Conservation (phyloP, 2,329 filamentous ascomycete species). For the Graphiopsis chlorocephala region DNA sequence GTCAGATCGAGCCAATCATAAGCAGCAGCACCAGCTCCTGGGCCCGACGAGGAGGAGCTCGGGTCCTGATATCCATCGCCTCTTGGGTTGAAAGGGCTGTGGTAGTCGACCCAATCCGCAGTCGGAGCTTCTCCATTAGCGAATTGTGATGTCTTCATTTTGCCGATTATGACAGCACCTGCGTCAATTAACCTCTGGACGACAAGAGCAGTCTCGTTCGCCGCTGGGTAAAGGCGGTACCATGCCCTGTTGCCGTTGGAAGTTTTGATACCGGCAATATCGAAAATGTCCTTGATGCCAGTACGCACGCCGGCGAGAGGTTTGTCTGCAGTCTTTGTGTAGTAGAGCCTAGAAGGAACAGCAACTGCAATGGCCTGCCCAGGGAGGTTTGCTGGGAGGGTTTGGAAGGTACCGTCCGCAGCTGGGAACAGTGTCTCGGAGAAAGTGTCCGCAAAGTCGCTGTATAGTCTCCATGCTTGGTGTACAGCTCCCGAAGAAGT, state of each 20-base stretch:
- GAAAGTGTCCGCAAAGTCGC: conserved; percentile 50
- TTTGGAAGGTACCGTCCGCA: conserved; percentile 40
- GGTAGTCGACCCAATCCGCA: conserved; percentile 50
- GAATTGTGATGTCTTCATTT: conserved; percentile 47
- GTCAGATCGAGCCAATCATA: conserved; percentile 52
- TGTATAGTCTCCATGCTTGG: conserved; percentile 50
- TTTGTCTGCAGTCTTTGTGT: conserved; percentile 50
- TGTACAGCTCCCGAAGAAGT: conserved; percentile 46
- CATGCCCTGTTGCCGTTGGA: conserved; percentile 59
- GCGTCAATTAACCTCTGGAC: conserved; percentile 58
- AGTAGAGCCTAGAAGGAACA: conserved; percentile 62
- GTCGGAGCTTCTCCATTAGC: conserved; percentile 49
- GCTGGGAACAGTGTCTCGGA: conserved; percentile 45
- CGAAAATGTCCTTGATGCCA: conserved; percentile 62
- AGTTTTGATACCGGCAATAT: conserved; percentile 57
- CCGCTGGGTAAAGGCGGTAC: conserved; percentile 51
- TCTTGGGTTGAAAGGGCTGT: conserved; percentile 43
- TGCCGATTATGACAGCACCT: conserved; percentile 53
- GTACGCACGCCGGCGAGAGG: conserved; percentile 61
- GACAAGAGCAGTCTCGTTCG: conserved; percentile 47
- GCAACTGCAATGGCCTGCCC: conserved; percentile 47
- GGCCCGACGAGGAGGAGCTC: conserved; percentile 48
- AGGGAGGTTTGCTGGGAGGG: conserved; percentile 44
- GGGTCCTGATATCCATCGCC: conserved; percentile 47
- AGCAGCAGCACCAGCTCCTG: conserved; percentile 44